These are phyloP conservation scores for Mycena haematopus DNA, from an alignment of 768 basidiomycete species.

Conservation along the genomic window DNA sequence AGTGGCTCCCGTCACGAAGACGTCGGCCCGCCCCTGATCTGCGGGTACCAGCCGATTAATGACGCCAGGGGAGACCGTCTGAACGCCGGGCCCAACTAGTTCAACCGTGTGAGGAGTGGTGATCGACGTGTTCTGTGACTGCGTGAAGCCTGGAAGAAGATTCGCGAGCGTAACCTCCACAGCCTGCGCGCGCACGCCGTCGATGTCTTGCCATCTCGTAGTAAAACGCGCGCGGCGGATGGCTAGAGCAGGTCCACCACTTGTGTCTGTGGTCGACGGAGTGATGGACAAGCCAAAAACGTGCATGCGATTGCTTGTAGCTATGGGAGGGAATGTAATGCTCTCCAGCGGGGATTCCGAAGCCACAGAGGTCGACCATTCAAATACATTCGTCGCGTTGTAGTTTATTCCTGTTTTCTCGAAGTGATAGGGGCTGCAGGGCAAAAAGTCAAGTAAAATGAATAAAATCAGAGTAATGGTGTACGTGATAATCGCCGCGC, in stretches of 20 bases:
- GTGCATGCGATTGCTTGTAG: conserved; percentile 45
- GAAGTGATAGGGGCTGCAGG: conserved; percentile 16
- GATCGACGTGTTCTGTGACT: conserved; percentile 29
- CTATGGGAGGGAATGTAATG: conserved; percentile 49
- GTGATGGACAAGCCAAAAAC: conserved; percentile 54
- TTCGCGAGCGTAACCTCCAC: conserved; percentile 61
- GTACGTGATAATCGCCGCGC: conserved; percentile 21
- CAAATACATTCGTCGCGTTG: conserved; percentile 46
- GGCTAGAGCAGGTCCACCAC: conserved; percentile 37
- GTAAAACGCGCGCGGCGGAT: conserved; percentile 52
- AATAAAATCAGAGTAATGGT: not conserved
- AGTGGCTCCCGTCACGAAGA: conserved; percentile 45
- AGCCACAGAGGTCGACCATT: conserved; percentile 50
- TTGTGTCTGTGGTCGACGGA: conserved; percentile 20
- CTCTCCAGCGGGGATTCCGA: conserved; percentile 48
- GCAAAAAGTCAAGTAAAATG: not conserved
- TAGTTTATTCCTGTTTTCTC: not conserved
- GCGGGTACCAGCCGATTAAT: conserved; percentile 53
- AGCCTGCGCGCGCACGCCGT: conserved; percentile 48
- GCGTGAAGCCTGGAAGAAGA: conserved; percentile 44
- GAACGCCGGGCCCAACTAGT: conserved; percentile 45
- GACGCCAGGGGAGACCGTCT: conserved; percentile 47
- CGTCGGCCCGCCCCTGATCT: conserved; percentile 58
- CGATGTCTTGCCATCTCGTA: conserved; percentile 51
- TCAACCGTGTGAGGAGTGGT: conserved; percentile 42